Base-by-base conservation (phyloP, 345 rosid genomes). In the Anacardium occidentale region DNA sequence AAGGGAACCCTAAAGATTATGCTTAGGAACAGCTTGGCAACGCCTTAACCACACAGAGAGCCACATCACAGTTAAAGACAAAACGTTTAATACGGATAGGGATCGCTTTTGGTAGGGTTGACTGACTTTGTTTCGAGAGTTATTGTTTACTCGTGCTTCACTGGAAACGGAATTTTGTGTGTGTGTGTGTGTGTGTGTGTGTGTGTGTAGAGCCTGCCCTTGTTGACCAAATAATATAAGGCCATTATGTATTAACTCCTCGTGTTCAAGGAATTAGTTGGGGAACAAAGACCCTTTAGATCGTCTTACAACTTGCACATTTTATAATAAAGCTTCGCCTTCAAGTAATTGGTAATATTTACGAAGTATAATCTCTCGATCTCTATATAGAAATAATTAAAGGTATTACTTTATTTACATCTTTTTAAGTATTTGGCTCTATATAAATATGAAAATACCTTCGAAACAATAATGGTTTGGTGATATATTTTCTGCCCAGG, bases 231-330 rank as follows among this genome's bases (percentile, higher is more conserved):
- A 58, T 32, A 7, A 17, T 25, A 24, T 24, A 58, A 22, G 37
- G 62, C 18, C 18, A 13, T 48, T 48, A 37, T 37, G 7, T 50
- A 14, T 50, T 14, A 3, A 50, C 3, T 50, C 18, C 5, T 58
- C 40, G 4, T 58, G 40, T 58, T 25, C 62, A 26, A 12, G 62
- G 40, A 58, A 25, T 25, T 24, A 15, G 64, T 15, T 17, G 17
- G 64, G 64, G 11, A 60, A 60, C 45, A 60, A 60, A 60, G 24
- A 17, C 45, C 64, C 44, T 29, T 32, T 32, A n/a, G 64, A 60
- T 9, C 64, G 34, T 29, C 25, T 32, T 32, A 17, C 64, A 34
- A 18, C 64, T 60, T 32, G 37, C 12, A 10, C 32, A 53, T 37
- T 0, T 37, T 5, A 37, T 37, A 37, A 37, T 5, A 6, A 37